Conservation (phyloP, 257 asterid genomes). For the Solanum piurae region DNA sequence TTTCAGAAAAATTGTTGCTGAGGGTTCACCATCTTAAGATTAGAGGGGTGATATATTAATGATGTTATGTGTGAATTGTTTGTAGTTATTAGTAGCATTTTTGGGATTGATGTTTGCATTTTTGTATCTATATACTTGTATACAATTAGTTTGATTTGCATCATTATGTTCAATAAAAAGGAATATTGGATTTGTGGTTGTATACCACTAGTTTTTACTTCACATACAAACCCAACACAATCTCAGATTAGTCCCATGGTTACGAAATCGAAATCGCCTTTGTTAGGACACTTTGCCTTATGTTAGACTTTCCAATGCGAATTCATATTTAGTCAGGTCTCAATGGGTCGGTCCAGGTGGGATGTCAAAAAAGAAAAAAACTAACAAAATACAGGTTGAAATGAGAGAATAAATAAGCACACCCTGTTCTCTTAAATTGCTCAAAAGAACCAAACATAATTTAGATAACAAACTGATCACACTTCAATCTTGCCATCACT, state of each 20-base stretch:
- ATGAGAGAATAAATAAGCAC: background rate
- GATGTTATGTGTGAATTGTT: background rate
- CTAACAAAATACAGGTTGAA: background rate
- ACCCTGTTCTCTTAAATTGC: background rate
- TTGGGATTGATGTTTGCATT: background rate
- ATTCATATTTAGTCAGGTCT: background rate
- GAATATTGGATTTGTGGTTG: background rate
- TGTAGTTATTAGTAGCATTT: background rate
- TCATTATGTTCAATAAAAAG: background rate
- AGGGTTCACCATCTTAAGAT: background rate
- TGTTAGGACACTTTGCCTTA: background rate
- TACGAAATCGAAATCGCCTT: background rate
- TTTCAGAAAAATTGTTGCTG: background rate
- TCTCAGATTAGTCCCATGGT: background rate
- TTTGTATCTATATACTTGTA: background rate
- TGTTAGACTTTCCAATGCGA: accelerated
- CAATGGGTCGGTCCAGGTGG: background rate
- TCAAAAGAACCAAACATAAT: background rate
- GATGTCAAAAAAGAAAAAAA: background rate
- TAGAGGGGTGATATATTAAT: background rate
- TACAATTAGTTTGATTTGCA: background rate
- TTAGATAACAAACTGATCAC: background rate
- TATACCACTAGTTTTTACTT: background rate
- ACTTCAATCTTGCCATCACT: background rate
- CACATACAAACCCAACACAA: background rate